phyloP scores from a whole-genome alignment of 116 monocot genomes.

The Thalassia testudinum region DNA sequence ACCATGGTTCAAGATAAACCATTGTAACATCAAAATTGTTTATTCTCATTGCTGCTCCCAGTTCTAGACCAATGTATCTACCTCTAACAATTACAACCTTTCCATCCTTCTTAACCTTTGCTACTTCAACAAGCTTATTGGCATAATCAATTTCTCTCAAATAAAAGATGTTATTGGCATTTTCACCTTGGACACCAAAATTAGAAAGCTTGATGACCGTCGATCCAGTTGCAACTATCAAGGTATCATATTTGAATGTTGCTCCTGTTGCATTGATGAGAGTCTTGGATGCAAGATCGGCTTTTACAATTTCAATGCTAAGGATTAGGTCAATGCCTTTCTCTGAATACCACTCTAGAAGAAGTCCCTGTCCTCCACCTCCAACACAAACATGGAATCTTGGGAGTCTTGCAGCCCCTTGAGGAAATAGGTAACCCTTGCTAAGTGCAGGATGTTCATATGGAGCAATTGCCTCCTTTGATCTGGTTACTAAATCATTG shows the following conservation, averaged over 20 bases:
- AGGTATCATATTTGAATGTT: conserved; percentile 49
- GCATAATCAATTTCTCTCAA: conserved; percentile 86
- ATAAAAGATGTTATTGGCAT: conserved; percentile 88
- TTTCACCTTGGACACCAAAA: conserved; percentile 82
- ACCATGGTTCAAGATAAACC: too few species aligned
- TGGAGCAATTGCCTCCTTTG: conserved; percentile 95
- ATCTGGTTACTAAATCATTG: conserved; percentile 74
- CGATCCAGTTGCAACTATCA: conserved; percentile 83
- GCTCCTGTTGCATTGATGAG: conserved; percentile 44
- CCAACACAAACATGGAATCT: conserved; percentile 94
- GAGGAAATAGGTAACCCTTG: conserved; percentile 90
- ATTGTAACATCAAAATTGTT: conserved; percentile 82
- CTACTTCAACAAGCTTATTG: conserved; percentile 67
- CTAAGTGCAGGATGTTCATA: conserved; percentile 97
- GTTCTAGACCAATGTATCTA: conserved; percentile 92
- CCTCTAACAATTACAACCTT: conserved; percentile 90
- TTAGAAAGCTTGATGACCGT: conserved; percentile 72
- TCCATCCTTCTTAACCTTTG: conserved; percentile 70
- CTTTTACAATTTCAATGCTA: conserved; percentile 63
- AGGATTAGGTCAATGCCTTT: conserved; percentile 74
- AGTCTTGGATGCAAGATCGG: conserved; percentile 56
- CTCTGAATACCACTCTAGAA: conserved; percentile 80
- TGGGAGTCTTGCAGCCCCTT: conserved; percentile 75
- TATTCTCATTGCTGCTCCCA: conserved; percentile 50
- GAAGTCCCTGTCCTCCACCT: conserved; percentile 75